These are phyloP conservation scores for Mycena rebaudengoi DNA, from an alignment of 768 basidiomycete species.

Conservation along the genomic window DNA sequence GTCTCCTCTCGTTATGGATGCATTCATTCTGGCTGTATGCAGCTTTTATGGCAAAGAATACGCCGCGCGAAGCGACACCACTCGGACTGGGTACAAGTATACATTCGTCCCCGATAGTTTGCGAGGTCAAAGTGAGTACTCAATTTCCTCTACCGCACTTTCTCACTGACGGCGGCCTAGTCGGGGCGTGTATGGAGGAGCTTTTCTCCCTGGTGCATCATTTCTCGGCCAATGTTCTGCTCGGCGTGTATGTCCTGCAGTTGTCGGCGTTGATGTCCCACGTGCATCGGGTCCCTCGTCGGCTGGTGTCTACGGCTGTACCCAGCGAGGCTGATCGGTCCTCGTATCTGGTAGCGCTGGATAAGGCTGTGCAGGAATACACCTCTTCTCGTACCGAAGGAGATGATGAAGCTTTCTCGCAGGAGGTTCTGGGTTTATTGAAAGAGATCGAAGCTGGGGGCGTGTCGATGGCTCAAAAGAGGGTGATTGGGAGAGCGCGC, in stretches of 20 bases:
- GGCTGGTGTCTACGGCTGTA: conserved; percentile 8
- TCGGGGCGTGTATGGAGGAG: conserved; percentile 12
- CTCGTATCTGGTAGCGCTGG: conserved; percentile 6
- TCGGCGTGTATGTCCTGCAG: conserved; percentile 7
- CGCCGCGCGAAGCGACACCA: conserved; percentile 5
- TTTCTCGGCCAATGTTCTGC: conserved; percentile 6
- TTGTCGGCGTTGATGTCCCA: conserved; percentile 8
- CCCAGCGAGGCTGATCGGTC: conserved; percentile 5
- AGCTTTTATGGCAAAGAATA: conserved; percentile 11
- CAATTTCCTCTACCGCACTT: not conserved
- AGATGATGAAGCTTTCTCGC: not conserved
- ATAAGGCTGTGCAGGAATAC: conserved; percentile 15
- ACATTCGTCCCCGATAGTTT: conserved; percentile 10
- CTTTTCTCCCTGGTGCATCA: conserved; percentile 9
- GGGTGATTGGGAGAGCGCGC: conserved; percentile 13
- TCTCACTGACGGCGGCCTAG: conserved; percentile 2
- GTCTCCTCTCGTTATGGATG: conserved; percentile 8
- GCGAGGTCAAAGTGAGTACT: conserved; percentile 8
- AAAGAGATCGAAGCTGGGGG: conserved; percentile 12
- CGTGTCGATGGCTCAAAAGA: conserved; percentile 12
- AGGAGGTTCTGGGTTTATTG: conserved; percentile 1
- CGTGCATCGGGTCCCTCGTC: conserved; percentile 5
- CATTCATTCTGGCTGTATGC: conserved; percentile 10
- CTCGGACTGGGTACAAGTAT: conserved; percentile 2
- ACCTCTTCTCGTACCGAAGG: conserved; percentile 14